phyloP scores from a whole-genome alignment of 148 eudicot species.

The Rhododendron kiyosumense region DNA sequence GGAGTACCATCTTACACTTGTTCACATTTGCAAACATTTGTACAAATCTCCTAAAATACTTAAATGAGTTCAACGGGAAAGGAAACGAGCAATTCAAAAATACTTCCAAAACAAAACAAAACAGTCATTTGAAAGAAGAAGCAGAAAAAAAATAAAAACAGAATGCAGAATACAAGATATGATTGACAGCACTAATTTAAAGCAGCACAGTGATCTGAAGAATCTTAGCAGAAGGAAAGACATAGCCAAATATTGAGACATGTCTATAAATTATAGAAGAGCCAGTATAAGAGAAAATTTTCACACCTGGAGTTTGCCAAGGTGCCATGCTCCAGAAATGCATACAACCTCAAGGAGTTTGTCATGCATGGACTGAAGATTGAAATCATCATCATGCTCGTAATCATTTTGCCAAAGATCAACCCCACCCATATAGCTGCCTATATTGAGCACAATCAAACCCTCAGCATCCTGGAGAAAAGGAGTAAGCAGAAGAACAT shows the following conservation, averaged over 20 bases:
- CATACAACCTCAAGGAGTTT: slow-evolving; percentile 79
- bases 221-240: neutral
- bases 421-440: slow-evolving; percentile 92
- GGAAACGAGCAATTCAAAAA: neutral
- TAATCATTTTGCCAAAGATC: slow-evolving; percentile 87
- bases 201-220: neutral
- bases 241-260: neutral
- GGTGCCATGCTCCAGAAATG: slow-evolving; percentile 86
- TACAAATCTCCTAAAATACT: neutral
- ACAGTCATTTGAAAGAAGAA: neutral
- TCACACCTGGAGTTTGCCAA: slow-evolving; percentile 75
- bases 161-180: neutral
- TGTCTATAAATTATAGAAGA: neutral
- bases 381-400: slow-evolving; percentile 69
- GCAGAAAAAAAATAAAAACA: neutral
- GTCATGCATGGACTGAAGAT: slow-evolving; percentile 70
- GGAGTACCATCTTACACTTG: neutral
- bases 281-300: neutral
- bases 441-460: slow-evolving; percentile 71
- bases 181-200: neutral
- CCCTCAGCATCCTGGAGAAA: slow-evolving; percentile 72
- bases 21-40: neutral
- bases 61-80: neutral
- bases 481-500: neutral
- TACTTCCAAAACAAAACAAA: neutral